Base-by-base conservation (phyloP, 371 early-diverging fungal genomes). In the Mucor racemosus region DNA sequence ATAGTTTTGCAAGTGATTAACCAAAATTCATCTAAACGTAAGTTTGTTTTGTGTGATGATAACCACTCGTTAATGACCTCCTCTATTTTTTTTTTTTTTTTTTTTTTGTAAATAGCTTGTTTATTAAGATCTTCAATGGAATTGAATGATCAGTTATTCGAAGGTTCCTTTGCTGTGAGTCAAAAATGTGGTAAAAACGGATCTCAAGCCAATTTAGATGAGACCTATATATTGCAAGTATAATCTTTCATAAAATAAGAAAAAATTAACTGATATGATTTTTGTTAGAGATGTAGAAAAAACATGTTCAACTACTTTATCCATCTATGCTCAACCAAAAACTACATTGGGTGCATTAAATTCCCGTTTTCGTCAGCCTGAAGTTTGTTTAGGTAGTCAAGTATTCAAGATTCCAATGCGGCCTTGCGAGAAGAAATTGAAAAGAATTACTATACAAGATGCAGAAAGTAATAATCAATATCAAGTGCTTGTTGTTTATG, bases 181-280 rank as follows among this genome's bases (percentile, higher is more conserved):
- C 72, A 71, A 57, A 76, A 73, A 64, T 77, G 73, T 35, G 83
- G 83, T 26, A 82, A 82, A 65, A 50, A 71, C 48, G 76, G 70
- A 11, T 67, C 73, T 7, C 74, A 76, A 67, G 76, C 80, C 14
- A 74, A 74, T 40, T 48, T 82, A 17, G 78, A 82, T 58, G 80
- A 82, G 54, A 78, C 74, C 0, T 82, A 74, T 60, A 50, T 80
- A 21, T 69, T 80, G 82, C 64, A 76, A 76, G 72, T 56, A 44
- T 35, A 21, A 11, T 15, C 7, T 5, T 0, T 17, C 26, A n/a
- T 17, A 40, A 15, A 39, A 38, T 11, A 5, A 14, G 0, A n/a
- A 46, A 34, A 42, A 34, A 9, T 11, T 15, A 10, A 42, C 26
- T 60, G 10, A 21, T 13, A 62, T 15, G 19, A 9, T 42, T n/a